A percentile compares a stretch with the other conserved stretches of the same genome.
Evolutionary conservation across 176 grass and related monocot genomes (phyloP).

Genomic region (Phyllostachys edulis): DNA sequence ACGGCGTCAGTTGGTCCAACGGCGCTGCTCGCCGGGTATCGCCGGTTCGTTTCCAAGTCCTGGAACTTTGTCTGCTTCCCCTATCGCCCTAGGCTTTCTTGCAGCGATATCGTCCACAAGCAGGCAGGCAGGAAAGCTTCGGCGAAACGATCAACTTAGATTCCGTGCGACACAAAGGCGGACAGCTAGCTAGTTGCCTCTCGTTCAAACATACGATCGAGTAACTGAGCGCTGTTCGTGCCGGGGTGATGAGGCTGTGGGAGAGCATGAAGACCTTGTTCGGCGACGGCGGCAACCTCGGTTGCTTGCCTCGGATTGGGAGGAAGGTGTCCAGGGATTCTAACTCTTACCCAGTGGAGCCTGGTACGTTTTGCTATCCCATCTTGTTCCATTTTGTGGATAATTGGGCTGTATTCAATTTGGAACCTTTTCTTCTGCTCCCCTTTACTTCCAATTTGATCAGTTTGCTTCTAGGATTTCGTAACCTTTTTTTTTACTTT

Average conservation of each 20-base stretch:
- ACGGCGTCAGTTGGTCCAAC: constrained; percentile 4
- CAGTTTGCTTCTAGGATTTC: neutral
- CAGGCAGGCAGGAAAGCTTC: neutral
- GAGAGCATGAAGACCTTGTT: constrained; percentile 30
- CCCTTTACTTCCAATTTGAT: neutral
- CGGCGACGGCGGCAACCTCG: constrained; percentile 14
- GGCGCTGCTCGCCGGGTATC: neutral
- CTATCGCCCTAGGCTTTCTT: neutral
- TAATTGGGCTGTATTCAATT: neutral
- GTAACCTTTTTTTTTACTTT: neutral
- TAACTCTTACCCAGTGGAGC: constrained; percentile 18
- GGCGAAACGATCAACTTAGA: neutral
- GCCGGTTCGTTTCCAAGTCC: neutral
- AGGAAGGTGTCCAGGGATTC: constrained; percentile 4
- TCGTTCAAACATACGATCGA: neutral
- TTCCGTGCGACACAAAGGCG: constrained; percentile 18
- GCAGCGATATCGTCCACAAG: constrained; percentile 31
- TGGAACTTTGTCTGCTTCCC: constrained; percentile 3
- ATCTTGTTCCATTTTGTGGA: too few relatives aligned
- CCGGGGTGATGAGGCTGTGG: constrained; percentile 37
- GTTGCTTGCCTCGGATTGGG: constrained; percentile 34
- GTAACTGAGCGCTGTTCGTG: neutral
- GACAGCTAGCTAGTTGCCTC: neutral
- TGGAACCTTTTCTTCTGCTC: neutral
- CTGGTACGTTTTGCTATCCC: neutral